phyloP scores from a whole-genome alignment of 495 filamentous ascomycete species.

The Neurospora cerealis region DNA sequence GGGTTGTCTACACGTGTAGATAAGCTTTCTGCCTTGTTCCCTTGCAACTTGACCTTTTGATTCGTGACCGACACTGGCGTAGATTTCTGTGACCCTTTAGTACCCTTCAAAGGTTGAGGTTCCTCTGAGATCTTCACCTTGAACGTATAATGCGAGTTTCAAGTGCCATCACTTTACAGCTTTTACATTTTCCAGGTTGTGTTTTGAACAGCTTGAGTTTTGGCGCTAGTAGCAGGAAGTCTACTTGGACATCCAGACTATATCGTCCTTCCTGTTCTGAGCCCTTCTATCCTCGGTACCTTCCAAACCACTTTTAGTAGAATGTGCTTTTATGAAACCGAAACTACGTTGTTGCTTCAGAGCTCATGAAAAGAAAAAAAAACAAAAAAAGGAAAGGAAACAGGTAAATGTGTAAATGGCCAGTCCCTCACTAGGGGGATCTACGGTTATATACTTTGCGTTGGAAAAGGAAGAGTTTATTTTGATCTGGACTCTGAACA shows the following conservation, averaged over 20 bases:
- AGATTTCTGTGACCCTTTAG: not conserved
- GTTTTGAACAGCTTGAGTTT: not conserved
- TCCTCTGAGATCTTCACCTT: not conserved
- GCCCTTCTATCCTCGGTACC: not conserved
- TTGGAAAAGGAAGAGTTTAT: not conserved
- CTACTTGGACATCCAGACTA: not conserved
- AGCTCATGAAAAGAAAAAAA: not conserved
- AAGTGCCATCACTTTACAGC: not conserved
- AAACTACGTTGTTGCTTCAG: not conserved
- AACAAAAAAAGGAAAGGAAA: not conserved
- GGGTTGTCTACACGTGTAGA: not conserved
- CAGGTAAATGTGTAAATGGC: not conserved
- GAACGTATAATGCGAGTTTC: not conserved
- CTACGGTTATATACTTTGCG: not conserved
- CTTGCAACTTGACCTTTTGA: not conserved
- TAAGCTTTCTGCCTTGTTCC: not conserved
- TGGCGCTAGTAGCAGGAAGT: not conserved
- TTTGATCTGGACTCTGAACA: not conserved
- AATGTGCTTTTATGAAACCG: not conserved
- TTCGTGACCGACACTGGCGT: not conserved
- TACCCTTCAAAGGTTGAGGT: not conserved
- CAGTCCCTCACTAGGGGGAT: not conserved
- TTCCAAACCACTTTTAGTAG: not conserved
- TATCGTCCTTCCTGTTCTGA: not conserved
- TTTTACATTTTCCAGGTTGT: not conserved